A percentile compares a stretch with the other conserved stretches of the same genome.
Conservation (phyloP, 176 grass and related monocot species). For the barley (Hordeum vulgare) region DNA sequence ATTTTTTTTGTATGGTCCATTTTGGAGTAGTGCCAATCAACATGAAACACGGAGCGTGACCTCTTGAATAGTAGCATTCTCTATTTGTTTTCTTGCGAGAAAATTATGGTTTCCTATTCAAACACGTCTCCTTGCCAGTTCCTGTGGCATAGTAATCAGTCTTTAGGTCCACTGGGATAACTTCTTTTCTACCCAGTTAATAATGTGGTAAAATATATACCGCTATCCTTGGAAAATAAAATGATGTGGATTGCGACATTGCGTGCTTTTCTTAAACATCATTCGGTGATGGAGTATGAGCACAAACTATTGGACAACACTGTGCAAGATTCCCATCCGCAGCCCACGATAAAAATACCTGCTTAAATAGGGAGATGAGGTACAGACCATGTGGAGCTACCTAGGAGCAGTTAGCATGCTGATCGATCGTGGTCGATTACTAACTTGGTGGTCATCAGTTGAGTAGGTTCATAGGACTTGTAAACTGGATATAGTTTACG, state of each 20-base stretch:
- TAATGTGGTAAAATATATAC: neutral
- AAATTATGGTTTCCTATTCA: no score
- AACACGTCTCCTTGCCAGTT: no score
- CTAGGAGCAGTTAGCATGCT: neutral
- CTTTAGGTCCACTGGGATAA: no score
- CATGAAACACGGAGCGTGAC: no score
- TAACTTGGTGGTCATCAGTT: neutral
- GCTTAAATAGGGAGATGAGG: neutral
- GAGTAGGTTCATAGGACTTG: neutral
- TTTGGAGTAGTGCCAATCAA: no score
- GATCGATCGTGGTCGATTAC: neutral
- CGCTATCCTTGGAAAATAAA: neutral
- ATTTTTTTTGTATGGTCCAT: no score
- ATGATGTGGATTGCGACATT: no score
- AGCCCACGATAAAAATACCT: neutral
- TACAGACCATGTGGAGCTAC: slow-evolving; percentile 6
- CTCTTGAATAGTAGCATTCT: no score
- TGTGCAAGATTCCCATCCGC: slow-evolving; percentile 9
- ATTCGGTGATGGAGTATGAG: neutral
- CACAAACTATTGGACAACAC: neutral
- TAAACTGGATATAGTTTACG: neutral
- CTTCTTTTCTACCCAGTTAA: neutral
- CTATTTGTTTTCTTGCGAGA: no score
- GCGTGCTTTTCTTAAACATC: neutral
- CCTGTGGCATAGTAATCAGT: no score